Evolutionary conservation across 2,329 filamentous ascomycete species (phyloP), one percentile per base, ranked within the genome.

Genomic region (Cryphonectria japonica): DNA sequence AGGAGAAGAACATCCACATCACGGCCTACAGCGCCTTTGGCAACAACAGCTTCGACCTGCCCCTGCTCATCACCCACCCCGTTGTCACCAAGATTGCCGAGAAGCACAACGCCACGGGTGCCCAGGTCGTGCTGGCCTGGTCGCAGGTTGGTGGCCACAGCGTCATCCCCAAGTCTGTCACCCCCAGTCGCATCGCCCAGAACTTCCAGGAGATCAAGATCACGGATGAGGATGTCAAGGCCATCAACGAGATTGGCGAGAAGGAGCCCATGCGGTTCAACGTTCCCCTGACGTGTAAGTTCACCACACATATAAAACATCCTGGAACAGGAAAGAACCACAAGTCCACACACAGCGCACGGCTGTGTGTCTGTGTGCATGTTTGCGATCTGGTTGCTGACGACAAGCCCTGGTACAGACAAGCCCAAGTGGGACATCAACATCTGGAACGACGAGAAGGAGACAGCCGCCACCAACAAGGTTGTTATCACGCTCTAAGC

Each of bases 111-210:
- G 80, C 82, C 71, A 83, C 82, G 16, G 78, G 80, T 22, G 83
- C 83, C 61, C 83, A 85, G 75, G 82, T 84, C 73, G 77, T 85
- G 84, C 79, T 89, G 82, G 78, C 90, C 83, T 90, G 89, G 88
- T 79, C 83, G 83, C 78, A 85, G 81, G 75, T 85, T 61, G 80
- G 88, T 75, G 90, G 89, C 69, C 90, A 90, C 81, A 88, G 85
- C 75, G 92, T 94, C 75, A 93, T 94, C 76, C 92, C 92, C 77
- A 94, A 94, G 85, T 91, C 87, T 29, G 91, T 93, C 74, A 93
- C 87, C 70, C 85, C 88, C 66, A 84, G 84, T 46, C 87, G 92
- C 71, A 94, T 94, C 75, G 83, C 87, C 76, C 86, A 84, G 77
- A 94, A 94, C 85, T 93, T 91, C 78, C 83, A 90, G 82, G 86